Conservation (phyloP, 768 basidiomycete species). For the Tulasnella sp. region DNA sequence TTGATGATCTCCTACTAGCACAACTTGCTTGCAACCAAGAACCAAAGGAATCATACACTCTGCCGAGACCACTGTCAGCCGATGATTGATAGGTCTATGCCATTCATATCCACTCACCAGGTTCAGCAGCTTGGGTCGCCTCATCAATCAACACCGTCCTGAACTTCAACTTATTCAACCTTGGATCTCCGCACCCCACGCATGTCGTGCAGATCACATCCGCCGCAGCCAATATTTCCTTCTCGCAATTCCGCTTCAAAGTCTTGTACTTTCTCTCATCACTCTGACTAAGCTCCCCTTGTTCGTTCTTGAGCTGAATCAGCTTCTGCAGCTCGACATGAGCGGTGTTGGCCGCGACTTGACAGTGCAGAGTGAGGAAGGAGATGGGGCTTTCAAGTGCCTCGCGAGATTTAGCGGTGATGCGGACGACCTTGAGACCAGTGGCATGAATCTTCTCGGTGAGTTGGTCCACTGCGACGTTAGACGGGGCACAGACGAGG, state of each 20-base stretch:
- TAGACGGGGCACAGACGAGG: slow-evolving; percentile 96
- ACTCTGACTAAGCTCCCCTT: slow-evolving; percentile 90
- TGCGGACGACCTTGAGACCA: slow-evolving; percentile 94
- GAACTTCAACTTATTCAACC: slow-evolving; percentile 94
- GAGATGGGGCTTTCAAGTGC: slow-evolving; percentile 91
- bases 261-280: slow-evolving; percentile 99
- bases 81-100: not conserved
- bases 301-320: slow-evolving; percentile 94
- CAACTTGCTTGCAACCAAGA: slow-evolving; percentile 96
- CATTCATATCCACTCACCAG: slow-evolving; percentile 41
- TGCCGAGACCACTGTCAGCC: slow-evolving; percentile 25
- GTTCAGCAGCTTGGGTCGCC: slow-evolving; percentile 96
- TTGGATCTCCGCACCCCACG: slow-evolving; percentile 93
- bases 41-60: slow-evolving; percentile 99
- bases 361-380: slow-evolving; percentile 91
- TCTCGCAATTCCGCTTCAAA: slow-evolving; percentile 87
- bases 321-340: slow-evolving; percentile 97
- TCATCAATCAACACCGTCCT: slow-evolving; percentile 97
- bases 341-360: slow-evolving; percentile 92
- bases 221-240: slow-evolving; percentile 88
- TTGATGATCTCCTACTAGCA: slow-evolving; percentile 91
- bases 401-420: slow-evolving; percentile 97
- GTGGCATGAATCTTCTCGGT: slow-evolving; percentile 99
- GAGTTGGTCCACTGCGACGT: slow-evolving; percentile 97
- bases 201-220: slow-evolving; percentile 99